Percentiles rank a stretch among this genome's conserved stretches.
Conservation (phyloP, 2,329 filamentous ascomycete genomes). For the Alternaria gaisen region DNA sequence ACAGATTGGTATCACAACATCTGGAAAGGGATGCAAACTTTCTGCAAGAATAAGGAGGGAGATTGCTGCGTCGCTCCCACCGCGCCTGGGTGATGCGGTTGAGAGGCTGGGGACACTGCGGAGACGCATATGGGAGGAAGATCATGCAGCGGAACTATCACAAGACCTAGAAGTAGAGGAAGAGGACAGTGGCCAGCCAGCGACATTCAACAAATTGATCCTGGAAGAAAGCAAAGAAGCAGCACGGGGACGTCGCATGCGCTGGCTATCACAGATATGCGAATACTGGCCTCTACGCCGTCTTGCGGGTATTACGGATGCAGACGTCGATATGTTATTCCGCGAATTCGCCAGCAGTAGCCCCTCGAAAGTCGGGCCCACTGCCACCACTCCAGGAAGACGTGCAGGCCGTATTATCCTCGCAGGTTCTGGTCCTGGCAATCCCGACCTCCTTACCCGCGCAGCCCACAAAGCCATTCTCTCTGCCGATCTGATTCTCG, state of each 20-base stretch:
- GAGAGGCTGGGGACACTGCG: slow-evolving; percentile 72
- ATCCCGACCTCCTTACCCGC: slow-evolving; percentile 88
- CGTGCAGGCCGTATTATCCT: slow-evolving; percentile 78
- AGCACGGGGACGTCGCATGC: slow-evolving; percentile 80
- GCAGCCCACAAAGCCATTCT: slow-evolving; percentile 81
- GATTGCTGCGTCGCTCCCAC: slow-evolving; percentile 80
- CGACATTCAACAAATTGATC: slow-evolving; percentile 85
- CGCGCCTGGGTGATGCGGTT: slow-evolving; percentile 78
- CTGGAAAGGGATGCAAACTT: slow-evolving; percentile 92
- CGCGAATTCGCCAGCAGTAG: slow-evolving; percentile 68
- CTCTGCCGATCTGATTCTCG: slow-evolving; percentile 78
- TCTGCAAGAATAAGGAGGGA: slow-evolving; percentile 89
- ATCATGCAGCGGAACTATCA: slow-evolving; percentile 61
- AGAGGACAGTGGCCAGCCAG: slow-evolving; percentile 76
- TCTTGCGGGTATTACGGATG: slow-evolving; percentile 80
- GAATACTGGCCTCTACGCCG: slow-evolving; percentile 96
- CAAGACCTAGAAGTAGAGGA: slow-evolving; percentile 60
- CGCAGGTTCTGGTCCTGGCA: slow-evolving; percentile 90
- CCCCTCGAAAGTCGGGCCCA: slow-evolving; percentile 39
- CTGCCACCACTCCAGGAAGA: slow-evolving; percentile 31
- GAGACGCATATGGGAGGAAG: slow-evolving; percentile 54
- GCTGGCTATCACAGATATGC: slow-evolving; percentile 95
- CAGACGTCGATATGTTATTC: slow-evolving; percentile 80
- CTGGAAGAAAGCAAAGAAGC: slow-evolving; percentile 76
- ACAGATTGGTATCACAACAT: slow-evolving; percentile 95